Conservation (phyloP, 2,329 filamentous ascomycete genomes). For the Hypomyces perniciosus region DNA sequence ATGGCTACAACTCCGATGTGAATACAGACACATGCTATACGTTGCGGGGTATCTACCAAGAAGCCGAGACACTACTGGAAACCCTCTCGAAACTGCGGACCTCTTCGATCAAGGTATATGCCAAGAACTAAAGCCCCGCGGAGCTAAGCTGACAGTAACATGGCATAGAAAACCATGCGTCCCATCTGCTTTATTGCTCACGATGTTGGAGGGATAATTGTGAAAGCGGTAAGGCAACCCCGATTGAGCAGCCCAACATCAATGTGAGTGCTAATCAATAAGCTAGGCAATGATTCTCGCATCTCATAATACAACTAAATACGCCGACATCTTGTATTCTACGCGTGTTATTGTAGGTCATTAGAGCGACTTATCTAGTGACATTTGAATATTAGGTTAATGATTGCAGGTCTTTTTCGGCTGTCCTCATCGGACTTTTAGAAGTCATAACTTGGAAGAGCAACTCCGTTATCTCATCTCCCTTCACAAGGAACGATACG, state of each 20-base stretch:
- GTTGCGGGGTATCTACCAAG: background rate
- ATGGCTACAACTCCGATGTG: background rate
- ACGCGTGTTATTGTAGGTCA: background rate
- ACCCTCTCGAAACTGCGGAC: background rate
- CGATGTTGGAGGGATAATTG: constrained; percentile 1
- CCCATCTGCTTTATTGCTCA: background rate
- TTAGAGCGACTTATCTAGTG: too few relatives aligned
- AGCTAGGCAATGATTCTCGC: background rate
- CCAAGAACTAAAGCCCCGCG: background rate
- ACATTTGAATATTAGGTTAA: background rate
- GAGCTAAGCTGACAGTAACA: background rate
- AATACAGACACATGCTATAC: background rate
- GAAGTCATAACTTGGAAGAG: background rate
- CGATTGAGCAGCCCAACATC: too few relatives aligned
- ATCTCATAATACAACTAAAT: background rate
- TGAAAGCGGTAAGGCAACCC: background rate
- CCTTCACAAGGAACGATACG: background rate
- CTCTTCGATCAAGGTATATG: background rate
- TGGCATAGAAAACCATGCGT: background rate
- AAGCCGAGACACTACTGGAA: background rate
- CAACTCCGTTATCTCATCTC: background rate
- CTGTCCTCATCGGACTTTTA: background rate
- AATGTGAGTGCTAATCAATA: background rate
- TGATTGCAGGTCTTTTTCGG: background rate
- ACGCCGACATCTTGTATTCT: constrained; percentile 1